phyloP scores from a whole-genome alignment of 192 early-diverging fungal species.

The Linnemannia elongata region DNA sequence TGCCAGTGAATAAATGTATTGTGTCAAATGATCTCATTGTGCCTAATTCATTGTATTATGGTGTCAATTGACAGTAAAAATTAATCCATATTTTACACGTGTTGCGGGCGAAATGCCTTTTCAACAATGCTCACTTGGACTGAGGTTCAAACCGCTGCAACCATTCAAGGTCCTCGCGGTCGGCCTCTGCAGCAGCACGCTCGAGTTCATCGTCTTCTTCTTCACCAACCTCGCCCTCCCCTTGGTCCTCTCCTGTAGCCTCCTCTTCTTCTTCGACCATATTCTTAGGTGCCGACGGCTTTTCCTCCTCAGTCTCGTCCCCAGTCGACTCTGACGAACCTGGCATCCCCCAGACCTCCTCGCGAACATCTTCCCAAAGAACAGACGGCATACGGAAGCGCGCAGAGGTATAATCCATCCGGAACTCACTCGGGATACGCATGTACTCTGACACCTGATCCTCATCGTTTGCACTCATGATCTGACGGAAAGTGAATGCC shows the following conservation, averaged over 20 bases:
- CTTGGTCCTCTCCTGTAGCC: neutral
- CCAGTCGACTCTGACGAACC: neutral
- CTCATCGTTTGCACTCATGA: conserved; percentile 27
- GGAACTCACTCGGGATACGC: conserved; percentile 36
- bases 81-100: too few relatives aligned
- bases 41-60: too few relatives aligned
- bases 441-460: conserved; percentile 42
- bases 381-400: conserved; percentile 50
- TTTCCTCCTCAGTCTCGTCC: conserved; percentile 14
- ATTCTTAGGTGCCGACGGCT: neutral
- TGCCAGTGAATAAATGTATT: too few relatives aligned
- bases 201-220: conserved; percentile 1
- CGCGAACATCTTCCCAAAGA: conserved; percentile 44
- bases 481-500: conserved; percentile 44
- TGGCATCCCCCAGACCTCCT: conserved; percentile 33
- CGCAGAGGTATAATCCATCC: conserved; percentile 45
- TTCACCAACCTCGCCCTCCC: neutral
- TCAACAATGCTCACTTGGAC: neutral
- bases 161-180: conserved; percentile 19
- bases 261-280: conserved; percentile 10
- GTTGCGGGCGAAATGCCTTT: neutral
- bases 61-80: too few relatives aligned
- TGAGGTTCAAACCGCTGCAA: neutral
- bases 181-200: neutral
- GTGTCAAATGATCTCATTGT: too few relatives aligned